phyloP scores from a whole-genome alignment of 495 filamentous ascomycete species.

The Copromyces sp. region DNA sequence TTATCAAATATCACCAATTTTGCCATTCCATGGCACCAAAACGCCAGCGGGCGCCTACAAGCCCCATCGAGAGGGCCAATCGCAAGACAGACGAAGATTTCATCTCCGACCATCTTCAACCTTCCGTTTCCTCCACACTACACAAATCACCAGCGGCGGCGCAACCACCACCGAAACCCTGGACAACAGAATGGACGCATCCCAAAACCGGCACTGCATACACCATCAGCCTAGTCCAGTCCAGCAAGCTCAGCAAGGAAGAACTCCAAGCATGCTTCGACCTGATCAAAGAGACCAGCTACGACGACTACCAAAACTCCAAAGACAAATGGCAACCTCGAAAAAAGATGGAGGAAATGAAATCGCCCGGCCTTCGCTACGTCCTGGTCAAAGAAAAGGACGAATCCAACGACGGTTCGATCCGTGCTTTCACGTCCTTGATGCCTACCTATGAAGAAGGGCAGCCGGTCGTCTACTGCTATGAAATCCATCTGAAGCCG shows the following conservation, averaged over 20 bases:
- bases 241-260: conserved; percentile 33
- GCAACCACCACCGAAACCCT: conserved; percentile 19
- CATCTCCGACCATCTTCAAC: conserved; percentile 32
- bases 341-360: conserved; percentile 69
- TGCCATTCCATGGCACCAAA: conserved; percentile 14
- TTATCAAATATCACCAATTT: not conserved
- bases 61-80: conserved; percentile 34
- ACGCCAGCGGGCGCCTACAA: conserved; percentile 23
- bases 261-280: conserved; percentile 59
- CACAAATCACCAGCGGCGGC: not conserved
- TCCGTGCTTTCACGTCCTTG: conserved; percentile 65
- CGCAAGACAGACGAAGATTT: conserved; percentile 35
- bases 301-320: conserved; percentile 54
- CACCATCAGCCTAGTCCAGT: conserved; percentile 36
- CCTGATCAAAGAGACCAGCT: conserved; percentile 62
- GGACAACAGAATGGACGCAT: conserved; percentile 35
- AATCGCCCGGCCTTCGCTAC: conserved; percentile 57
- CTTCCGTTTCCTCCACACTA: not conserved
- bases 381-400: conserved; percentile 42
- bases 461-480: conserved; percentile 68
- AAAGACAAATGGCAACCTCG: conserved; percentile 56
- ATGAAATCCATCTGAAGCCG: conserved; percentile 69
- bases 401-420: conserved; percentile 1
- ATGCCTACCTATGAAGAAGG: conserved; percentile 77
- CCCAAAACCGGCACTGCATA: conserved; percentile 28